Percentiles rank a stretch among this genome's conserved stretches.
Evolutionary conservation across 106 monocot species (phyloP).

Genomic region (Dioscorea zingiberensis): DNA sequence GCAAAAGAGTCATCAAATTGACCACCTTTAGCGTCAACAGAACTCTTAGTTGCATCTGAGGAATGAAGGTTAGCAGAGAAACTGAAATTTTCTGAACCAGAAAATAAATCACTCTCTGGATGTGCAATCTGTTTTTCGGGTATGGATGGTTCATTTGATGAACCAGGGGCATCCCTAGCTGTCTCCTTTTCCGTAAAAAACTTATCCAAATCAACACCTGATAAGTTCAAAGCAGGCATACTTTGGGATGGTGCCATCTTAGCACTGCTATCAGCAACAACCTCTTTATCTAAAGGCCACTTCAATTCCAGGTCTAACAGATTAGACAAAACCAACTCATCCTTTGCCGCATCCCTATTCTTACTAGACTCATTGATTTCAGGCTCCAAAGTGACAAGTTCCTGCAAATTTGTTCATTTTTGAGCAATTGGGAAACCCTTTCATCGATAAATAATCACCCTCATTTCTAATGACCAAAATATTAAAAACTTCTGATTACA

Average conservation of each 20-base stretch:
- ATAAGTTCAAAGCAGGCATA: slow-evolving; percentile 36
- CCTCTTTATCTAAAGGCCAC: slow-evolving; percentile 31
- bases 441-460: too few species aligned
- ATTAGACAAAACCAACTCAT: slow-evolving; percentile 45
- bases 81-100: slow-evolving; percentile 20
- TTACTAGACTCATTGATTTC: slow-evolving; percentile 40
- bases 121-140: slow-evolving; percentile 8
- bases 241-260: slow-evolving; percentile 11
- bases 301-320: slow-evolving; percentile 53
- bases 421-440: too few species aligned
- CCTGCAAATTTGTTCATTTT: slow-evolving; percentile 27
- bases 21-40: slow-evolving; percentile 12
- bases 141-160: slow-evolving; percentile 5
- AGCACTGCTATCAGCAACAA: slow-evolving; percentile 9
- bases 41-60: slow-evolving; percentile 14
- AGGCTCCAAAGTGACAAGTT: slow-evolving; percentile 36
- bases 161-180: slow-evolving; percentile 4
- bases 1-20: slow-evolving; percentile 33
- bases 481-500: too few species aligned
- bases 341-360: slow-evolving; percentile 20
- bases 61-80: slow-evolving; percentile 26
- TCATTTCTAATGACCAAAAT: too few species aligned
- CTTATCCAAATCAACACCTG: slow-evolving; percentile 62
- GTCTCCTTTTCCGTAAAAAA: slow-evolving; percentile 42
- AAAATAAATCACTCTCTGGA: slow-evolving; percentile 9